Evolutionary conservation across 495 filamentous ascomycete species (phyloP), one percentile per base, ranked within the genome.

Genomic region (Lepidopterella palustris): DNA sequence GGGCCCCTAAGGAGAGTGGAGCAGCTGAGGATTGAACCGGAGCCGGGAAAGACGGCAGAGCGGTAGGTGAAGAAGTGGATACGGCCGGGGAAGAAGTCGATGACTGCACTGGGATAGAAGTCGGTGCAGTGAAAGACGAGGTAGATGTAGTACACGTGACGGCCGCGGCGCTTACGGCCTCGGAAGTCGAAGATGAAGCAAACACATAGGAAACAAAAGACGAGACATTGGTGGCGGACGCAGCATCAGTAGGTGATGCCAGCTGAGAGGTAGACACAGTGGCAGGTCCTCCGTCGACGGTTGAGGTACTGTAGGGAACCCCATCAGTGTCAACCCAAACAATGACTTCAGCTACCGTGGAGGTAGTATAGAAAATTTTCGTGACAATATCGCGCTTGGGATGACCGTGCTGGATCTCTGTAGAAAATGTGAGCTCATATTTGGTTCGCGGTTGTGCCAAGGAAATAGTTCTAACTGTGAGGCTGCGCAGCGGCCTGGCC

Each of bases 291-390:
- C 6, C 51, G 2, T 53, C 45, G 5, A 61, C 31, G 23, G 55
- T 63, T 53, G 51, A 59, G 18, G 70, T 69, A n/a, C 59, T 71
- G 23, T 69, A 73, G 28, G 87, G 58, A 0, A 77, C 75, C 55
- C 87, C 85, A 54, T 82, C 59, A 51, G 83, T 73, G 67, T 92
- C 80, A 26, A 89, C 81, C 66, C 79, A 86, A 61, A 88, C 80
- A 26, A 86, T 73, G 18, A 86, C 80, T 50, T 82, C 74, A 18
- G 66, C 53, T 8, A 58, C 55, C 21, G 63, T 68, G 10, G 61
- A 50, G 68, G 76, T 67, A 23, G 67, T 70, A 18, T 66, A 57
- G 47, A 61, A 71, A 42, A 68, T 76, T 45, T 78, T 75, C 18
- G 69, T 73, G 27, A 70, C 68, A 29, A 72, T 57, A 28, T 61